Evolutionary conservation across 768 basidiomycete genomes (phyloP).

Genomic region (Boletus vinaceobasis): DNA sequence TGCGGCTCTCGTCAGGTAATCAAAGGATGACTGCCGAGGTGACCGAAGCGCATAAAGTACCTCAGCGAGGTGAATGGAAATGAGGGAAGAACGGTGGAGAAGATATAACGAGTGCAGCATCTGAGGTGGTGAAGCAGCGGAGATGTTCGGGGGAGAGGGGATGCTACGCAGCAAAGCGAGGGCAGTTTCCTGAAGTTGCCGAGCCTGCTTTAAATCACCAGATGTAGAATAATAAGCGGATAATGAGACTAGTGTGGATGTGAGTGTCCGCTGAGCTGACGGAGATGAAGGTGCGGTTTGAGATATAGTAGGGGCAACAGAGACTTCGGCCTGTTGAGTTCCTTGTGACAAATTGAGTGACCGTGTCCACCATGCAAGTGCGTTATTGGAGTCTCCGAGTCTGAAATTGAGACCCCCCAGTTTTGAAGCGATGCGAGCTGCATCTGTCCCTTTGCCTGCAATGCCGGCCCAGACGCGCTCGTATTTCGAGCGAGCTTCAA

Average conservation of each 20-base stretch:
- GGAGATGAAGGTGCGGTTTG: constrained; percentile 50
- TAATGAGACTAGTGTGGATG: constrained; percentile 61
- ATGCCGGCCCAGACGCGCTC: constrained; percentile 55
- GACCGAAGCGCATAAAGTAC: constrained; percentile 53
- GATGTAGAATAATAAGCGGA: constrained; percentile 68
- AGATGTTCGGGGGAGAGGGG: constrained; percentile 41
- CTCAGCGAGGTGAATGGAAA: constrained; percentile 72
- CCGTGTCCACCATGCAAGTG: constrained; percentile 66
- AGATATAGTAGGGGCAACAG: constrained; percentile 32
- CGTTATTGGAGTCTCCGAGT: constrained; percentile 50
- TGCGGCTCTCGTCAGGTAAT: constrained; percentile 58
- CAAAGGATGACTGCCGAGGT: constrained; percentile 45
- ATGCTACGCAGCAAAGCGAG: constrained; percentile 55
- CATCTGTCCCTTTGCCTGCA: constrained; percentile 37
- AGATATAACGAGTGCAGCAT: constrained; percentile 62
- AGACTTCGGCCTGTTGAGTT: constrained; percentile 19
- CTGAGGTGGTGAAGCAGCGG: constrained; percentile 50
- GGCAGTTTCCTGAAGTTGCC: constrained; percentile 51
- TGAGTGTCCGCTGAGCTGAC: constrained; percentile 57
- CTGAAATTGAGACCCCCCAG: constrained; percentile 63
- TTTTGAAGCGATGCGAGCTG: constrained; percentile 59
- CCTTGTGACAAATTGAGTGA: constrained; percentile 47
- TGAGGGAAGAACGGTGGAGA: constrained; percentile 69
- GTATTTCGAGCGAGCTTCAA: constrained; percentile 55
- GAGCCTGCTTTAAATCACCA: constrained; percentile 53